Conservation (phyloP, 1,139 yeast genomes). For the Kodamaea suecica region DNA sequence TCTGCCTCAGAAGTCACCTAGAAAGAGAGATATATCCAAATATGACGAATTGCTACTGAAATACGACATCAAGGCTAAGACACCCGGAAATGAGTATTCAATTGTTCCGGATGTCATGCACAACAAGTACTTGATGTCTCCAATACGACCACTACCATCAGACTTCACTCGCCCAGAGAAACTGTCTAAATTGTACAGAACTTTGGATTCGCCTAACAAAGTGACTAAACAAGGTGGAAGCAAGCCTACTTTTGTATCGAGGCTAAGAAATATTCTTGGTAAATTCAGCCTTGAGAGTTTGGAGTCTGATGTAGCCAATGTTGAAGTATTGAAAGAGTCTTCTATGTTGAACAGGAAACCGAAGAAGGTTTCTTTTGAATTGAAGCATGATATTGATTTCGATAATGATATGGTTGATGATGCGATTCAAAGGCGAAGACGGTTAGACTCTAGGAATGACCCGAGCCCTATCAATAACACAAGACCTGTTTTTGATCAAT, state of each 20-base stretch:
- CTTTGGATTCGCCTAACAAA: constrained; percentile 2
- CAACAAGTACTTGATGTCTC: constrained; percentile 9
- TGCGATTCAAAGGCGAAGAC: constrained; percentile 1
- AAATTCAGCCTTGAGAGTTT: constrained; percentile 9
- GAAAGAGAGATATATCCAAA: constrained; percentile 1
- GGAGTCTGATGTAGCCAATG: constrained; percentile 9
- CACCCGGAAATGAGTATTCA: background rate
- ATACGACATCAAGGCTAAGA: constrained; percentile 3
- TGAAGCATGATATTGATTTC: constrained; percentile 5
- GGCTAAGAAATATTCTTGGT: constrained; percentile 11
- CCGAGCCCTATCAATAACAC: too few relatives aligned
- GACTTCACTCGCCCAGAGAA: constrained; percentile 3
- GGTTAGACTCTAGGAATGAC: too few relatives aligned
- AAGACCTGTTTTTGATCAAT: too few relatives aligned
- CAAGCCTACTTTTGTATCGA: constrained; percentile 8
- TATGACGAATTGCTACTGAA: constrained; percentile 4
- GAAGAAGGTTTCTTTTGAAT: constrained; percentile 6
- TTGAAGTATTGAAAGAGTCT: constrained; percentile 9
- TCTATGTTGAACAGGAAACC: background rate
- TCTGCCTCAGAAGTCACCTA: background rate
- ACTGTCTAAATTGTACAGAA: constrained; percentile 6
- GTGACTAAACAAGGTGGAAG: constrained; percentile 3
- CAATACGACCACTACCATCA: constrained; percentile 9
- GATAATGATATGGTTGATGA: constrained; percentile 13
- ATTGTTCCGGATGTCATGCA: constrained; percentile 2